Percentiles rank a stretch among this genome's conserved stretches.
phyloP scores from a whole-genome alignment of 148 eudicot species.

The Chenopodium suecicum region DNA sequence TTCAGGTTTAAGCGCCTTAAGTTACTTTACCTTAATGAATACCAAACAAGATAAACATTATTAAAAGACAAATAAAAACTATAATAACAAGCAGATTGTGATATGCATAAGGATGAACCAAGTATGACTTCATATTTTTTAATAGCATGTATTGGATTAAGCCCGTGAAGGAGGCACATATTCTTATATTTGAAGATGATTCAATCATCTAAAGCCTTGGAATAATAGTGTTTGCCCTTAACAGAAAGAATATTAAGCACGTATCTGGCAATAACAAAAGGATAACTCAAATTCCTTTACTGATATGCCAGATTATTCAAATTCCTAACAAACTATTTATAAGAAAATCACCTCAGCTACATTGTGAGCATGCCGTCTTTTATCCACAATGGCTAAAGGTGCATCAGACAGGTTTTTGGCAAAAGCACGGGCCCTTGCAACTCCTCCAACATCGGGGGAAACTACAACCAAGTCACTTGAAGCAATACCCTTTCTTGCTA shows the following conservation, averaged over 20 bases:
- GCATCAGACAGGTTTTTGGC: slow-evolving; percentile 96
- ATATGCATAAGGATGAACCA: background rate
- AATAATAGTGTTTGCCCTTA: background rate
- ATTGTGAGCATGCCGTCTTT: slow-evolving; percentile 89
- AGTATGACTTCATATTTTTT: no score
- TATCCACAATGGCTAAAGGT: slow-evolving; percentile 94
- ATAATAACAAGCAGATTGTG: background rate
- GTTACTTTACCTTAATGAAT: background rate
- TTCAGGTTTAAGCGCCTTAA: background rate
- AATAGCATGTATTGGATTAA: no score
- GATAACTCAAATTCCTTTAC: background rate
- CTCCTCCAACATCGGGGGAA: slow-evolving; percentile 99
- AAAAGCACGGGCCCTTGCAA: slow-evolving; percentile 96
- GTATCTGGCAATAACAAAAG: background rate
- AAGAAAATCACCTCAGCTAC: slow-evolving; percentile 66
- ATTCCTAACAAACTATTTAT: background rate
- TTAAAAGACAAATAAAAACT: background rate
- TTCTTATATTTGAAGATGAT: no score
- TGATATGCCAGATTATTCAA: background rate
- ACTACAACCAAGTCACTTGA: slow-evolving; percentile 87
- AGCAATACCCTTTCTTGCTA: slow-evolving; percentile 85
- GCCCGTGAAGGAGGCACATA: background rate
- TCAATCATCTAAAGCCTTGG: background rate
- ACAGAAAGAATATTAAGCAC: background rate
- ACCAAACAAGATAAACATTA: background rate